These are phyloP conservation scores for Curvularia eragrostidis DNA, from an alignment of 2,329 filamentous ascomycete genomes.

Conservation along the genomic window DNA sequence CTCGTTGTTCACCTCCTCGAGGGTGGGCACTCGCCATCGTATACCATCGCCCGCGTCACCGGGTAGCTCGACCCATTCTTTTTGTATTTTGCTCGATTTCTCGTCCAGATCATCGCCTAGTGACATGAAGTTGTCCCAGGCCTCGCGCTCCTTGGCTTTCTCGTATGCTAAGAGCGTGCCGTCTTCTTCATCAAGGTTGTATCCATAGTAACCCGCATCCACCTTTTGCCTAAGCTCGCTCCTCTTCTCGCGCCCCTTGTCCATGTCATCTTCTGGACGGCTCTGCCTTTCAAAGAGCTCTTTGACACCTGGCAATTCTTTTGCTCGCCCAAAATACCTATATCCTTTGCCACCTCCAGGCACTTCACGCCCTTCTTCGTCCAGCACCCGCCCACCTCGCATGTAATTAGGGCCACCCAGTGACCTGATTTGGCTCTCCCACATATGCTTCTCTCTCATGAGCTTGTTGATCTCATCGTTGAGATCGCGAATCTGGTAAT, in stretches of 20 bases:
- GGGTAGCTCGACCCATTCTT: slow-evolving; percentile 80
- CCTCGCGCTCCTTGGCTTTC: slow-evolving; percentile 80
- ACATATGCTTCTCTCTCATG: slow-evolving; percentile 99
- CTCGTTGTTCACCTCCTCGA: slow-evolving; percentile 94
- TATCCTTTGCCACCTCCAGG: slow-evolving; percentile 83
- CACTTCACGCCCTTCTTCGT: slow-evolving; percentile 64
- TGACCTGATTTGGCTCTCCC: slow-evolving; percentile 96
- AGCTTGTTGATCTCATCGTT: slow-evolving; percentile 99
- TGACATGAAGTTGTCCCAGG: slow-evolving; percentile 70
- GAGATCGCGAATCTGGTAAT: slow-evolving; percentile 96
- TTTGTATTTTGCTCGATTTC: slow-evolving; percentile 36
- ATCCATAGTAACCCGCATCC: slow-evolving; percentile 95
- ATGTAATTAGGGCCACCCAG: slow-evolving; percentile 98
- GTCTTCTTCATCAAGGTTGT: slow-evolving; percentile 91
- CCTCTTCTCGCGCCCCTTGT: slow-evolving; percentile 70
- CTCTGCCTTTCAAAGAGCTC: slow-evolving; percentile 66
- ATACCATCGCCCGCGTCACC: slow-evolving; percentile 85
- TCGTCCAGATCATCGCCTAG: slow-evolving; percentile 56
- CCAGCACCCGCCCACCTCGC: slow-evolving; percentile 65
- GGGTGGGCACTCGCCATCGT: slow-evolving; percentile 80
- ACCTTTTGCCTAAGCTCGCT: slow-evolving; percentile 77
- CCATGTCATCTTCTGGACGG: slow-evolving; percentile 54
- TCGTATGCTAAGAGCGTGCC: slow-evolving; percentile 82
- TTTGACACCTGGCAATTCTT: slow-evolving; percentile 91
- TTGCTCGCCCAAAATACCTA: slow-evolving; percentile 81